phyloP scores from a whole-genome alignment of 352 stramenopile genomes.

The Globisporangium echinulatum region DNA sequence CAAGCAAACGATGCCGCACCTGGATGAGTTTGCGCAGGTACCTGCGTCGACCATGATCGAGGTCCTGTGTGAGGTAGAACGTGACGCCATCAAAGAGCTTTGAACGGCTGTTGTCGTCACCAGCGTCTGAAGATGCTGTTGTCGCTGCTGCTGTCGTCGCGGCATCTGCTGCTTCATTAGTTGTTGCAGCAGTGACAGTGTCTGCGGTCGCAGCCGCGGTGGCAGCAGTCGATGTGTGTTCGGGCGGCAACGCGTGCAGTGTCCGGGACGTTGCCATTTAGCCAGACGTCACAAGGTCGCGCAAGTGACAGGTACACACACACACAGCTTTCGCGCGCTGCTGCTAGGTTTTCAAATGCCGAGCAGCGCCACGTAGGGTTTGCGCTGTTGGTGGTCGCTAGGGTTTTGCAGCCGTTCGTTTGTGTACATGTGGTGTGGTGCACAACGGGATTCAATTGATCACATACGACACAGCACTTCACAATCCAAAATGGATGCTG shows the following conservation, averaged over 20 bases:
- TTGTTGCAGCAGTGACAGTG: not conserved
- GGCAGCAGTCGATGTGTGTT: not conserved
- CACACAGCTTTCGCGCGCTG: not conserved
- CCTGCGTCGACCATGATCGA: not conserved
- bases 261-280: too few species aligned
- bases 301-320: not conserved
- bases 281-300: too few species aligned
- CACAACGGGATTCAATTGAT: not conserved
- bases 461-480: not conserved
- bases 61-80: slow-evolving; percentile 9
- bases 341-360: not conserved
- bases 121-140: not conserved
- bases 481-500: not conserved
- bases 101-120: not conserved
- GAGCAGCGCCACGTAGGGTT: not conserved
- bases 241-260: too few species aligned
- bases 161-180: not conserved
- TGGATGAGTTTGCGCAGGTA: slow-evolving; percentile 8
- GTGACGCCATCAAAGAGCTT: slow-evolving; percentile 3
- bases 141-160: not conserved
- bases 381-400: not conserved
- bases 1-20: not conserved
- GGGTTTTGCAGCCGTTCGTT: too few species aligned
- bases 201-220: not conserved
- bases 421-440: not conserved